Evolutionary conservation across 441 rosid genomes (phyloP).

Genomic region (Kokia cookei): DNA sequence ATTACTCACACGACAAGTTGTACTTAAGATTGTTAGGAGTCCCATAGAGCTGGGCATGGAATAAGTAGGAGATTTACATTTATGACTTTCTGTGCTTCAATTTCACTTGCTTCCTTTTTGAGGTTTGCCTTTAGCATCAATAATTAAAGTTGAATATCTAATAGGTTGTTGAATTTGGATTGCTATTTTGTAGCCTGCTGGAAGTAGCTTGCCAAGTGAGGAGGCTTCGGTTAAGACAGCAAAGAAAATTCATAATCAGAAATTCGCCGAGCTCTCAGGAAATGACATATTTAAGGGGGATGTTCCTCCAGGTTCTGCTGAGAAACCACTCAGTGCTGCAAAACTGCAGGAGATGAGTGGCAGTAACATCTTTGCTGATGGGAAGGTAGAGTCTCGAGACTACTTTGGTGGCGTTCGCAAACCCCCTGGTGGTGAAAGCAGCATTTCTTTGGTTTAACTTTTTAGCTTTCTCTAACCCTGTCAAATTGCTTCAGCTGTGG

Average conservation of each 20-base stretch:
- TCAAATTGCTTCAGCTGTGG: constrained; percentile 15
- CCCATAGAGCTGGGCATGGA: background rate
- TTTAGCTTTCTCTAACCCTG: constrained; percentile 33
- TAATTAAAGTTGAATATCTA: background rate
- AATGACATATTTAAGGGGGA: constrained; percentile 84
- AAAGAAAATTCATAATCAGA: constrained; percentile 80
- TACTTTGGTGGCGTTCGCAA: constrained; percentile 94
- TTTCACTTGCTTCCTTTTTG: background rate
- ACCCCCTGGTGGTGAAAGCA: constrained; percentile 97
- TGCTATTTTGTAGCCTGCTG: constrained; percentile 36
- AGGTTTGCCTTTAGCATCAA: background rate
- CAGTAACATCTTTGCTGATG: constrained; percentile 84
- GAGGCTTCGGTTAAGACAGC: constrained; percentile 67
- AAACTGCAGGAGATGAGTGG: constrained; percentile 86
- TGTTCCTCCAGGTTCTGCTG: constrained; percentile 44
- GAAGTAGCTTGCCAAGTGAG: constrained; percentile 29
- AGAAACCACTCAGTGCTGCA: constrained; percentile 63
- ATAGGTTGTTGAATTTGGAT: background rate
- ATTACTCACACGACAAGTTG: background rate
- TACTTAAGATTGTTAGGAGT: background rate
- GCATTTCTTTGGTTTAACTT: constrained; percentile 80
- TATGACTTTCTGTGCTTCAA: background rate
- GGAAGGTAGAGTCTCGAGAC: constrained; percentile 82
- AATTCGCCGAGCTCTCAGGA: constrained; percentile 77
- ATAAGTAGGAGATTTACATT: background rate